Conservation (phyloP, 305 asterid genomes). For the Petunia hybrid region DNA sequence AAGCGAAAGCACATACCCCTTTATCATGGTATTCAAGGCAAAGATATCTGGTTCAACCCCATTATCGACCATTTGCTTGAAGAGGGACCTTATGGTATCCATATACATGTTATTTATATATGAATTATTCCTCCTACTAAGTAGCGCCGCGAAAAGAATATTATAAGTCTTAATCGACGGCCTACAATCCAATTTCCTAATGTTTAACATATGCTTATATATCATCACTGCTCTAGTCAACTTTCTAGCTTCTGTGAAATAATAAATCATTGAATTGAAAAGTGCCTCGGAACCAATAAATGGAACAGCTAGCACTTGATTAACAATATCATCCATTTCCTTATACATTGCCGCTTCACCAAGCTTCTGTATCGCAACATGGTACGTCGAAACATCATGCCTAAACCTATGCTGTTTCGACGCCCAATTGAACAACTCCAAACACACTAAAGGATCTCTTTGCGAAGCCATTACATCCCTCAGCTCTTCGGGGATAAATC, state of each 20-base stretch:
- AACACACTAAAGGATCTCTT: conserved; percentile 75
- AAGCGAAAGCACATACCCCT: conserved; percentile 91
- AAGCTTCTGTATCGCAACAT: conserved; percentile 70
- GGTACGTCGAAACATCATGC: conserved; percentile 69
- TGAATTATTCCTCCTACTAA: conserved; percentile 77
- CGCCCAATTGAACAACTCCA: conserved; percentile 96
- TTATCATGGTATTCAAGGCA: conserved; percentile 85
- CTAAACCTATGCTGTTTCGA: conserved; percentile 80
- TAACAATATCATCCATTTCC: conserved; percentile 85
- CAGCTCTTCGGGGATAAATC: conserved; percentile 85
- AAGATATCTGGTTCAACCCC: conserved; percentile 89
- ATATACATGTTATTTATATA: conserved; percentile 79
- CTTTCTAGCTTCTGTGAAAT: conserved; percentile 79
- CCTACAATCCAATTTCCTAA: conserved; percentile 77
- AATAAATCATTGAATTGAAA: conserved; percentile 79
- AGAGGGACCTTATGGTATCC: conserved; percentile 74
- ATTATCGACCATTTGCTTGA: conserved; percentile 88
- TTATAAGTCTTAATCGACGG: conserved; percentile 81
- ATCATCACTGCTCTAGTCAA: conserved; percentile 79
- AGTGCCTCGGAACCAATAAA: conserved; percentile 74
- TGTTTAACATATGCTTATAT: conserved; percentile 71
- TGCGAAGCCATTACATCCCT: conserved; percentile 58
- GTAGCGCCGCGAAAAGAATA: conserved; percentile 68
- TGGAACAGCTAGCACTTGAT: conserved; percentile 81
- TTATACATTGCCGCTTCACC: conserved; percentile 80